These are phyloP conservation scores for Chaetomiaceae sp. DNA, from an alignment of 2,329 filamentous ascomycete species.

Conservation along the genomic window DNA sequence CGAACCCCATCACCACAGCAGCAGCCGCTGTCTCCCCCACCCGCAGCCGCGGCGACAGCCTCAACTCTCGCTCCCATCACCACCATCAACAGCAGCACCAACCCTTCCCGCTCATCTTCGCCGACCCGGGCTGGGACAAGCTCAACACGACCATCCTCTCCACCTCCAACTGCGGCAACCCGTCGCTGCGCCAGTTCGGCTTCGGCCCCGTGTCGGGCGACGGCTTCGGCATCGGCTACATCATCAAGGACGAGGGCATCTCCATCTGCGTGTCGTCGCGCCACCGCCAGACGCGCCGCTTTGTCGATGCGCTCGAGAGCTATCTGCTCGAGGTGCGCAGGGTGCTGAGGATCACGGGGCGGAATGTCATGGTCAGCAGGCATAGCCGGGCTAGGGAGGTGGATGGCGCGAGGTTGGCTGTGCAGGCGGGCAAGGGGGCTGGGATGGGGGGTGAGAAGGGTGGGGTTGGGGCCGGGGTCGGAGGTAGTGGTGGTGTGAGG, in stretches of 20 bases:
- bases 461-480: background rate
- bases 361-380: constrained; percentile 21
- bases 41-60: constrained; percentile 48
- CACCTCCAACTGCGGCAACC: constrained; percentile 98
- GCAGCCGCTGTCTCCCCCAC: constrained; percentile 17
- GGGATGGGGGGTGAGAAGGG: constrained; percentile 37
- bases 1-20: constrained; percentile 23
- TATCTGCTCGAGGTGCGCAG: constrained; percentile 89
- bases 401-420: constrained; percentile 32
- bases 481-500: constrained; percentile 27
- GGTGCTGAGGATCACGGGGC: constrained; percentile 62
- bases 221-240: constrained; percentile 96
- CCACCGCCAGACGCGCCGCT: constrained; percentile 86
- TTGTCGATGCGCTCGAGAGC: constrained; percentile 80
- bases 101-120: constrained; percentile 71
- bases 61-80: constrained; percentile 23
- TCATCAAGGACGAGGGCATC: constrained; percentile 91
- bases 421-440: constrained; percentile 42
- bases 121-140: constrained; percentile 86
- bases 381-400: constrained; percentile 26
- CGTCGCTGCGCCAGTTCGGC: constrained; percentile 87
- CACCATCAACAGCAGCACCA: constrained; percentile 29
- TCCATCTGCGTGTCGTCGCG: constrained; percentile 90
- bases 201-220: constrained; percentile 92
- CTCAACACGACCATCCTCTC: constrained; percentile 91